A percentile compares a stretch with the other conserved stretches of the same genome.
phyloP scores from a whole-genome alignment of 2,329 filamentous ascomycete species.

The Fusarium virguliforme region DNA sequence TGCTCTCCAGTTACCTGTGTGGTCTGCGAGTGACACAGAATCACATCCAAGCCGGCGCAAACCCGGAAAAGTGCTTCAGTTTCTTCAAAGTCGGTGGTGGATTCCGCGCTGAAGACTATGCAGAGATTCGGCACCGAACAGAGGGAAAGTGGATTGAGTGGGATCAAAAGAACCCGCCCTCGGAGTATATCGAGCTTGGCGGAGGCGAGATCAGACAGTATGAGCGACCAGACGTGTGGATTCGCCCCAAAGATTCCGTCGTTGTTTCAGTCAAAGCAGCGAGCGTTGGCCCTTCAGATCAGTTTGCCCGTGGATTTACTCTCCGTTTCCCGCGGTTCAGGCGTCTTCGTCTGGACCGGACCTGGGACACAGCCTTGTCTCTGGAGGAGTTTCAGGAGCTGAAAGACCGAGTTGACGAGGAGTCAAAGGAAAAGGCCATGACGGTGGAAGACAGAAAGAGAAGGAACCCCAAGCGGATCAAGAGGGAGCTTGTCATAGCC shows the following conservation, averaged over 20 bases:
- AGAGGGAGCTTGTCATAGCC: slow-evolving; percentile 78
- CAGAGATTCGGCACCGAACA: slow-evolving; percentile 84
- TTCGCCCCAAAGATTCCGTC: slow-evolving; percentile 88
- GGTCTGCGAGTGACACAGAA: slow-evolving; percentile 84
- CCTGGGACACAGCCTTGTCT: slow-evolving; percentile 86
- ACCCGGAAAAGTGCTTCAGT: slow-evolving; percentile 86
- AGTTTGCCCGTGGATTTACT: slow-evolving; percentile 83
- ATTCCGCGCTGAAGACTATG: slow-evolving; percentile 88
- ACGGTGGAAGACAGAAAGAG: slow-evolving; percentile 80
- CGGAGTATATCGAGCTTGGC: slow-evolving; percentile 83
- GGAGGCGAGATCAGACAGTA: slow-evolving; percentile 79
- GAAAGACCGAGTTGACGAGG: slow-evolving; percentile 78
- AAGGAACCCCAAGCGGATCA: slow-evolving; percentile 71
- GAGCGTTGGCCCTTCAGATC: slow-evolving; percentile 80
- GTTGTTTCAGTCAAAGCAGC: slow-evolving; percentile 93
- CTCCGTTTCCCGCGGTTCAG: slow-evolving; percentile 94
- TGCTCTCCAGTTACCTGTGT: slow-evolving; percentile 89
- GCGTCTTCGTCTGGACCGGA: slow-evolving; percentile 83
- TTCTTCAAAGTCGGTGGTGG: slow-evolving; percentile 99
- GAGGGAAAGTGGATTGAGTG: slow-evolving; percentile 94
- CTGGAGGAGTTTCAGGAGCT: slow-evolving; percentile 83
- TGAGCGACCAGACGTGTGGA: slow-evolving; percentile 93
- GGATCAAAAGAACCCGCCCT: slow-evolving; percentile 84
- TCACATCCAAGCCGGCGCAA: slow-evolving; percentile 71
- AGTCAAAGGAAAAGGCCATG: slow-evolving; percentile 82